phyloP scores from a whole-genome alignment of 495 filamentous ascomycete genomes.

The Rhizodiscina lignyota region DNA sequence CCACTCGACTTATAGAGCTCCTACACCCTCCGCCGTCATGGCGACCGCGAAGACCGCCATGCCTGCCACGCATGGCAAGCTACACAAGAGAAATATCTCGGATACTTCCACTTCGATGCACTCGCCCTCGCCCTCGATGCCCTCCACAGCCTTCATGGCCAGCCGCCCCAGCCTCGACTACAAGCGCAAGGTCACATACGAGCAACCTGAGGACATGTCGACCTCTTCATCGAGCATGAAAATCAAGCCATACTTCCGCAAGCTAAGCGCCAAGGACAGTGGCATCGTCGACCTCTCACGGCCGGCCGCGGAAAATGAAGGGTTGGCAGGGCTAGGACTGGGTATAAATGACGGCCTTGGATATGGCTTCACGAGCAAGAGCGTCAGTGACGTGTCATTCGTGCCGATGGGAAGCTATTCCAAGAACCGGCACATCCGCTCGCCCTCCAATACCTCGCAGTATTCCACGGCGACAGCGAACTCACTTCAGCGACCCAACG shows the following conservation, averaged over 20 bases:
- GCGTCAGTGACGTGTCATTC: conserved; percentile 4
- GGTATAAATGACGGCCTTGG: too few species aligned
- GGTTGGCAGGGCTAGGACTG: conserved; percentile 37
- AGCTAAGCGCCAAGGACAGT: conserved; percentile 32
- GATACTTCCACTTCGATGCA: too few species aligned
- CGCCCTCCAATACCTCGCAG: conserved; percentile 39
- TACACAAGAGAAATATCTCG: too few species aligned
- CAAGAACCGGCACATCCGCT: conserved; percentile 29
- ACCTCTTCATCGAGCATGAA: too few species aligned
- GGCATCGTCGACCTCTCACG: conserved; percentile 35
- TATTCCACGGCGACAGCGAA: conserved; percentile 35
- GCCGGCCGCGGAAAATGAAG: conserved; percentile 37
- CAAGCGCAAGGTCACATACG: too few species aligned
- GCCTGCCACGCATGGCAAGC: conserved; percentile 12
- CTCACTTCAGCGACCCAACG: conserved; percentile 28
- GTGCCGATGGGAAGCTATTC: not conserved
- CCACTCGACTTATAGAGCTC: too few species aligned
- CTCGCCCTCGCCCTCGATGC: too few species aligned
- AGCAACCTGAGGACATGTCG: too few species aligned
- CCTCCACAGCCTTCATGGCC: too few species aligned
- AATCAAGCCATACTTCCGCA: conserved; percentile 42
- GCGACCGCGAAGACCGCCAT: conserved; percentile 4
- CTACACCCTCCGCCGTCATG: too few species aligned
- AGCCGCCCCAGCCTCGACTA: too few species aligned
- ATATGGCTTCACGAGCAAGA: conserved; percentile 21